Base-by-base conservation (phyloP, 2,329 filamentous ascomycete genomes). In the Clarireedia hainanense region DNA sequence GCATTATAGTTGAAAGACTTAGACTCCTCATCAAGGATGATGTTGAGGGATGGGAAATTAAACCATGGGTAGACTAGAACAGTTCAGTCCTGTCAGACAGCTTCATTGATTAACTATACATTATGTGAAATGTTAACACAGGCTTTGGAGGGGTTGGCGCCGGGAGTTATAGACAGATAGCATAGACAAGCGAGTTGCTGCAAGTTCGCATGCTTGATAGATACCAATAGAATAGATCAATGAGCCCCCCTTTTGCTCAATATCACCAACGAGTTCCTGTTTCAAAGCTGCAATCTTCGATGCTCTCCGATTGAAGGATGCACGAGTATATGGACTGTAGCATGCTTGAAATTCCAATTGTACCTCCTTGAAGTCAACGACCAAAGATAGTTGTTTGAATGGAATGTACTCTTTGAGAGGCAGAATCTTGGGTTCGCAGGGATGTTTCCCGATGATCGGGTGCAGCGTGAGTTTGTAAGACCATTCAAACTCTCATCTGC, bases 21-120 rank as follows among this genome's bases (percentile, higher is more conserved):
- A 80, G 80, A 56, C 73, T 95, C 65, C 80, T 81, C 37, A 79
- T 96, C 60, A 75, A 77, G 24, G 84, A 92, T 65, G 80, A 79
- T 17, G 81, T 79, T 39, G 69, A 76, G 60, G 76, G 73, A 46
- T 94, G 88, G 84, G 75, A 80, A 50, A 77, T 89, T 60, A 72
- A 72, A 40, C 74, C 80, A 42, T 88, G 84, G 85, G 69, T 70
- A 48, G 71, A 73, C 48, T 67, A 51, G 61, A 50, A 43, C 26
- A 40, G 30, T 34, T 34, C 10, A 12, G 30, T 30, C 30, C 30
- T 12, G 30, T 34, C 30, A 34, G 10, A 12, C 30, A 12, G 30
- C 30, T 34, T 34, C 30, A 9, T 4, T 34, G 39, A 20, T 20
- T 15, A 37, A 42, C 17, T n/a, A 42, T 42, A 15, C 20, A n/a